phyloP scores from a whole-genome alignment of 345 rosid genomes.

The Eucalyptus pauciflora region DNA sequence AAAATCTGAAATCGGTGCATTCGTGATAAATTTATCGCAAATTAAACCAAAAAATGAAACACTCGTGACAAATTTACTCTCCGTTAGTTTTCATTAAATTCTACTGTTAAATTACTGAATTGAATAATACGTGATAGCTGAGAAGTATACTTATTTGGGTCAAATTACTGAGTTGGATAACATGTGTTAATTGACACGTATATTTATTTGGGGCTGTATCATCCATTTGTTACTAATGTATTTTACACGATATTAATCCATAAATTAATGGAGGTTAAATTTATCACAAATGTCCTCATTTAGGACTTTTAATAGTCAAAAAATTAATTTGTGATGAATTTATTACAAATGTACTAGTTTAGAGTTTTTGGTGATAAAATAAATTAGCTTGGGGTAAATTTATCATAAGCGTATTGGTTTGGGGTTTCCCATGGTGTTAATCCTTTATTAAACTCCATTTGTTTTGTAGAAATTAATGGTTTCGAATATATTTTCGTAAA shows the following conservation, averaged over 20 bases:
- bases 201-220: no score
- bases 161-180: rapidly evolving
- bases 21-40: no score
- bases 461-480: not conserved
- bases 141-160: rapidly evolving
- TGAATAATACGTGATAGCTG: rapidly evolving
- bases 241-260: no score
- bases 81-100: no score
- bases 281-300: no score
- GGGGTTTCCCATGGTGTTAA: no score
- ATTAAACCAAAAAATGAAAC: no score
- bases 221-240: no score
- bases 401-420: rapidly evolving
- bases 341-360: no score
- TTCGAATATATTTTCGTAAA: not conserved
- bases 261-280: rapidly evolving
- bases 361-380: rapidly evolving
- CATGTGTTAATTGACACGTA: rapidly evolving
- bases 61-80: rapidly evolving
- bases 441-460: not conserved
- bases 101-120: rapidly evolving
- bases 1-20: rapidly evolving
- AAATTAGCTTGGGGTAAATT: no score
- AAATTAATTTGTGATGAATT: no score
- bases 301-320: no score